phyloP scores from a whole-genome alignment of 805 yeast species.

The Komagataella pastoris region DNA sequence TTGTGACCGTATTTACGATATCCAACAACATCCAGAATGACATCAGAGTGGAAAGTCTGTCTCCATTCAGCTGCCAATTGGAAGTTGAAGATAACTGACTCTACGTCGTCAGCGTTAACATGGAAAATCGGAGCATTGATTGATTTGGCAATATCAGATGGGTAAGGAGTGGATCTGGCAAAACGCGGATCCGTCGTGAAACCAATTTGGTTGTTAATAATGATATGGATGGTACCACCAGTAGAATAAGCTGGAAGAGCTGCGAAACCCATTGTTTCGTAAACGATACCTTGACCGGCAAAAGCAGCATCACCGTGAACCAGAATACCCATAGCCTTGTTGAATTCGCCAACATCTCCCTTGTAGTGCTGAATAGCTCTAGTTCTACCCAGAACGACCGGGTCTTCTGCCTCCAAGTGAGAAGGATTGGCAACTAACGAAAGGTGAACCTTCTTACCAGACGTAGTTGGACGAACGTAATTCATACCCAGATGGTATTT shows the following conservation, averaged over 20 bases:
- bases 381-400: slow-evolving; percentile 95
- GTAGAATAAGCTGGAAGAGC: slow-evolving; percentile 90
- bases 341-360: slow-evolving; percentile 67
- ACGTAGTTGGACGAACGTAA: slow-evolving; percentile 96
- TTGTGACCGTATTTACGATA: slow-evolving; percentile 98
- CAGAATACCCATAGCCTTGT: slow-evolving; percentile 83
- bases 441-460: slow-evolving; percentile 91
- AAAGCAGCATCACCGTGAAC: slow-evolving; percentile 99
- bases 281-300: slow-evolving; percentile 97
- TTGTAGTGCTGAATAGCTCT: slow-evolving; percentile 92
- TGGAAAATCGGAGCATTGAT: slow-evolving; percentile 98
- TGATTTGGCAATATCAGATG: slow-evolving; percentile 93
- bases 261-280: slow-evolving; percentile 94
- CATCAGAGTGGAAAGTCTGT: slow-evolving; percentile 92
- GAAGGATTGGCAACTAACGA: slow-evolving; percentile 98
- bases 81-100: slow-evolving; percentile 82
- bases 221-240: slow-evolving; percentile 96
- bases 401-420: slow-evolving; percentile 98
- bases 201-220: slow-evolving; percentile 97
- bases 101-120: slow-evolving; percentile 96
- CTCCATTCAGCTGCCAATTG: slow-evolving; percentile 98
- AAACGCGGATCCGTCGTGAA: slow-evolving; percentile 98
- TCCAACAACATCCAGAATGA: slow-evolving; percentile 92
- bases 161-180: slow-evolving; percentile 95
- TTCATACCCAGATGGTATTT: slow-evolving; percentile 99